Evolutionary conservation across 2,329 filamentous ascomycete species (phyloP).

Genomic region (Dactylellina cionopaga): DNA sequence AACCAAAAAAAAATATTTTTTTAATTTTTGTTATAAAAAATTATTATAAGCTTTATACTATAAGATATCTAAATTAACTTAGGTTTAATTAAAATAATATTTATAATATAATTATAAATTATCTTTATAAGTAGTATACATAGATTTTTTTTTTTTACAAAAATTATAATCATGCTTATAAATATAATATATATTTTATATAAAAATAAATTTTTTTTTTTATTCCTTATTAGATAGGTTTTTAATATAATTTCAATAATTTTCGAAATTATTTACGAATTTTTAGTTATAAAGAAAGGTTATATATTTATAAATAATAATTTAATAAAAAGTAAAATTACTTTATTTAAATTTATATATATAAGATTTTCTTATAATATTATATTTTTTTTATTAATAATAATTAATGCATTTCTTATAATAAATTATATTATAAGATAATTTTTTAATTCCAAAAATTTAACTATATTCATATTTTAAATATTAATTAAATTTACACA

Average conservation of each 20-base stretch:
- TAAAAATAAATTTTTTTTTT: background rate
- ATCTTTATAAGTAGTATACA: no score
- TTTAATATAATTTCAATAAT: background rate
- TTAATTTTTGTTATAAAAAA: background rate
- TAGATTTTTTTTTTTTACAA: no score
- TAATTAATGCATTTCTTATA: no score
- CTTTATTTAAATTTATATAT: background rate
- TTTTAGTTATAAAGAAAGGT: background rate
- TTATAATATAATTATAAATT: background rate
- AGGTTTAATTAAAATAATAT: background rate
- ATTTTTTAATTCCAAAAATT: no score
- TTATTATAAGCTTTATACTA: background rate
- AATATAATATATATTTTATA: background rate
- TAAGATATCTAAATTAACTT: background rate
- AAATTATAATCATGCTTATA: background rate
- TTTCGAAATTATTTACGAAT: no score
- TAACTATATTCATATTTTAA: no score
- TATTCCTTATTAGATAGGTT: background rate
- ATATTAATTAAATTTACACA: no score
- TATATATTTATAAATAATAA: background rate
- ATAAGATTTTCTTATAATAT: no score
- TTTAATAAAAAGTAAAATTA: background rate
- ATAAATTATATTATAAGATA: no score
- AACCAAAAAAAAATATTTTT: background rate
- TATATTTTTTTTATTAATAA: no score